A percentile compares a stretch with the other conserved stretches of the same genome.
These are phyloP conservation scores for Botryotinia convoluta DNA, from an alignment of 2,329 filamentous ascomycete species.

Conservation along the genomic window DNA sequence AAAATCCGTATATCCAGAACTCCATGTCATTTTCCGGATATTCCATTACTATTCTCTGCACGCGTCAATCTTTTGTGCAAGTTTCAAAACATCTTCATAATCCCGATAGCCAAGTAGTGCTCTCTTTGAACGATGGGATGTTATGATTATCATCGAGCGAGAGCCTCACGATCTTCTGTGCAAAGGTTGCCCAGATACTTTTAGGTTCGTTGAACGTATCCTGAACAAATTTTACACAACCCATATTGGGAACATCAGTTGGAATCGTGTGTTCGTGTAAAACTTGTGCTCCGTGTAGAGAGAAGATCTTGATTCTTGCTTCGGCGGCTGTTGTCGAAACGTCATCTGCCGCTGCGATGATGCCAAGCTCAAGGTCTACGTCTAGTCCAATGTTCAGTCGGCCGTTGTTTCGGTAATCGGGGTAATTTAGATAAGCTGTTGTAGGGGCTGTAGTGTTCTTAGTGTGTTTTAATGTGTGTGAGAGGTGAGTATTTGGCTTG, in stretches of 20 bases:
- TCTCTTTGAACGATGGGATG: not conserved
- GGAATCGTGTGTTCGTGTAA: constrained; percentile 4
- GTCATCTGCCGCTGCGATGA: constrained; percentile 48
- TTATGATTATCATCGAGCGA: not conserved
- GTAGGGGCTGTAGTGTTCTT: constrained; percentile 22
- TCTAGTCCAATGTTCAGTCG: constrained; percentile 53
- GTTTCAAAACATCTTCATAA: not conserved
- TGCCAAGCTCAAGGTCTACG: constrained; percentile 45
- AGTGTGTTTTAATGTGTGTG: constrained; percentile 15
- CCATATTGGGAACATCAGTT: constrained; percentile 10
- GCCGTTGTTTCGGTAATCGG: constrained; percentile 50
- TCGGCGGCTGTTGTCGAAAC: not conserved
- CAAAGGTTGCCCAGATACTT: constrained; percentile 25
- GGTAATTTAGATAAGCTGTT: constrained; percentile 48
- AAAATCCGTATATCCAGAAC: not conserved
- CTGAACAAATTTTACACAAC: constrained; percentile 29
- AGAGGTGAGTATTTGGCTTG: not conserved
- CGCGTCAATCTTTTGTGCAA: not conserved
- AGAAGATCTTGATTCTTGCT: constrained; percentile 30
- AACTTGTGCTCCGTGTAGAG: constrained; percentile 28
- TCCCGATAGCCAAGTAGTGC: not conserved
- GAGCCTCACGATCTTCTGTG: not conserved
- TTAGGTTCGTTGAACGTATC: constrained; percentile 26
- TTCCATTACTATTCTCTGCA: not conserved
- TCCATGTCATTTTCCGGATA: not conserved